Percentiles rank a stretch among this genome's conserved stretches.
These are phyloP conservation scores for Angophora floribunda DNA, from an alignment of 345 rosid species.

Conservation along the genomic window DNA sequence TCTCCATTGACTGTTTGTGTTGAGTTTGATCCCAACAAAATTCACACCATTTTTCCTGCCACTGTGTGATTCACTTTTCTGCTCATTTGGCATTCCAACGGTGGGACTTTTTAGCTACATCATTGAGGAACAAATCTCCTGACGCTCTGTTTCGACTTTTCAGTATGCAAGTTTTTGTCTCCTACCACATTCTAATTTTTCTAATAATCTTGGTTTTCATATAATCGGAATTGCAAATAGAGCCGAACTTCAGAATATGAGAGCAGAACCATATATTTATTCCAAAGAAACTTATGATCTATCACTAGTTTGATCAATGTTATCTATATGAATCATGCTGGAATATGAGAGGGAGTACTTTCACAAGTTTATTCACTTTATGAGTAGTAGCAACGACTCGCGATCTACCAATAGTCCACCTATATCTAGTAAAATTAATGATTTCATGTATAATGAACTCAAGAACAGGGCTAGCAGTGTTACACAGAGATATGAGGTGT, in stretches of 20 bases:
- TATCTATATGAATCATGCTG: not conserved
- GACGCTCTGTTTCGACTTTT: not conserved
- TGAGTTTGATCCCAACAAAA: no score
- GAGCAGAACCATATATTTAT: not conserved
- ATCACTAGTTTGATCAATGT: not conserved
- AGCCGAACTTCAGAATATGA: fast-evolving
- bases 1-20: not conserved
- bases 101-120: not conserved
- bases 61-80: no score
- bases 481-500: fast-evolving
- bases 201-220: not conserved
- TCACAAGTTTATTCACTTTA: no score
- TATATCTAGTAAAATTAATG: not conserved
- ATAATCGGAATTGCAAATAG: fast-evolving
- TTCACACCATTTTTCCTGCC: not conserved
- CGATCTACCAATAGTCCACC: not conserved
- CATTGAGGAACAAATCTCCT: not conserved
- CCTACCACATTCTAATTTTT: fast-evolving
- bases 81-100: no score
- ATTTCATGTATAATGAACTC: not conserved
- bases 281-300: not conserved
- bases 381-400: no score
- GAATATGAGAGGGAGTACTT: not conserved
- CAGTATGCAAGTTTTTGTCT: not conserved
- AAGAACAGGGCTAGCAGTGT: no score